Base-by-base conservation (phyloP, 495 filamentous ascomycete species). In the Hypomontagnella submonticulosa region DNA sequence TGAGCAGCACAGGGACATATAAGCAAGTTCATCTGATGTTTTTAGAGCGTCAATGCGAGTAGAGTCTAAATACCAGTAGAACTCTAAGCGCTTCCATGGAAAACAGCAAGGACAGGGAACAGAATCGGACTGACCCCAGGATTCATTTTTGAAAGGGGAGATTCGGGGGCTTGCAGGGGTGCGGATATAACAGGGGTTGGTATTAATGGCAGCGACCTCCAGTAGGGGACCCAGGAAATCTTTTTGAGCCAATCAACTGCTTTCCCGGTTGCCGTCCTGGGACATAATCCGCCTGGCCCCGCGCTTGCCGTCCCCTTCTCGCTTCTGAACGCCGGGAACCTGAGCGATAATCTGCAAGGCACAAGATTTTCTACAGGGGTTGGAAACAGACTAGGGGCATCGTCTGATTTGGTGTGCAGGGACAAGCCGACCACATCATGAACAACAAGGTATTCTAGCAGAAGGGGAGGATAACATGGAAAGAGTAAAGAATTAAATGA, bases 301-400 rank as follows among this genome's bases (percentile, higher is more conserved):
- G 61, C 68, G 61, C 58, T 65, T 71, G 55, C 47, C 32, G 20
- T 7, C 15, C 33, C 56, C 53, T 40, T 34, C 20, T 15, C 41
- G 9, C 15, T 19, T 33, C 19, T 49, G 19, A 42, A 23, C 48
- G 52, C 52, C 48, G 48, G 66, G 65, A 56, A 27, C 23, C 23
- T 41, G 36, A 40, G 46, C 30, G 48, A 63, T 43, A 70, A 75
- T 66, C 72, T 74, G 73, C 70, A 75, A 77, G 76, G 75, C 64
- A 77, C 76, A 64, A 74, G 62, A 68, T 71, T 71, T 72, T 37
- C 69, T 68, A 69, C 74, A 71, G 57, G 71, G 71, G 62, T 54
- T 66, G 57, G 61, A 69, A 73, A 75, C 69, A 64, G 33, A 63
- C 66, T 63, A 74, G 57, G 52, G 58, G 40, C 37, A 54, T 62